Evolutionary conservation across 225 moss, liverwort and hornwort species (phyloP), one percentile per base, ranked within the genome.

Genomic region (Climacium dendroides): DNA sequence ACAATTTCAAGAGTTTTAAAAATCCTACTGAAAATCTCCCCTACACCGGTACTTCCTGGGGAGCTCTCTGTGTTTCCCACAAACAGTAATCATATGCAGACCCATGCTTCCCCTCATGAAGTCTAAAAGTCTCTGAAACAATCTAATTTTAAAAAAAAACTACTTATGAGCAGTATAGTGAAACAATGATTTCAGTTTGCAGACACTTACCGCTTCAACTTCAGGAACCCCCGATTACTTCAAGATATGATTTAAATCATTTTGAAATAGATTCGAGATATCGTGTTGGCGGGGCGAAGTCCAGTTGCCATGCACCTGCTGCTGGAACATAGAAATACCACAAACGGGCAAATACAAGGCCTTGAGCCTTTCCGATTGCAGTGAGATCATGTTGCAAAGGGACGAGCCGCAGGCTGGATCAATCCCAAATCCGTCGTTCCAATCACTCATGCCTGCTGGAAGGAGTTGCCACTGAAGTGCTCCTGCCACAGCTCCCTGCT

Each of bases 401-500:
- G 91, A 35, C 5, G 84, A 85, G 50, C 83, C 41, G 69, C 66
- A 80, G 3, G 84, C 28, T 24, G 94, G 90, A 16, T 86, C 87
- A 25, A 96, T 79, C 26, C 45, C 93, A 73, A 69, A 95, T 45
- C 95, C 96, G 64, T 96, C 96, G 63, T 93, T 74, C 96, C 96
- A 96, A n/a, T 89, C 83, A 26, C 86, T 77, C 92, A 96, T 96
- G 32, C 75, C 92, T 4, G 50, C 24, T 64, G 92, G 92, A 22
- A 96, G 94, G 30, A 96, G 89, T 61, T 96, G 95, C 95, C 96
- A 96, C 64, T 89, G 89, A 18, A 96, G 87, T 82, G 95, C 91
- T 25, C 96, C 96, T n/a, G 92, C 95, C 59, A 91, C 90, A 30
- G 91, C 91, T 64, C 93, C 92, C n/a, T 80, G 89, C 2, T 74